phyloP scores from a whole-genome alignment of 768 basidiomycete species.

The Favolaschia claudopus region DNA sequence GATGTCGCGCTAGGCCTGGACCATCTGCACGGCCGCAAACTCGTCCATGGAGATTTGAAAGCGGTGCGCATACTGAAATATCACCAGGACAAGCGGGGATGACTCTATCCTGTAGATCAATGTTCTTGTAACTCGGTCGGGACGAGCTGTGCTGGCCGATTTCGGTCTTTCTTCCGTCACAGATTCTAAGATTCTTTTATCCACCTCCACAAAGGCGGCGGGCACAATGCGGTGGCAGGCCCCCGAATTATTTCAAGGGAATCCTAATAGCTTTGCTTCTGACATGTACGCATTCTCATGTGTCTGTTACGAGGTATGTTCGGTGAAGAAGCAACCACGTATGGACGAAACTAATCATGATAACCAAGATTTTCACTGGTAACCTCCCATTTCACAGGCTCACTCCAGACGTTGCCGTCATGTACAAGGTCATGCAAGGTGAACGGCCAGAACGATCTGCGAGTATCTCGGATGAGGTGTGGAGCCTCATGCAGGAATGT shows the following conservation, averaged over 20 bases:
- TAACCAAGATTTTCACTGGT: constrained; percentile 35
- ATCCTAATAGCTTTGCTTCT: constrained; percentile 28
- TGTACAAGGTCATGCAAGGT: constrained; percentile 25
- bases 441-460: background rate
- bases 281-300: constrained; percentile 40
- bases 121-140: constrained; percentile 33
- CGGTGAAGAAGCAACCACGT: background rate
- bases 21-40: constrained; percentile 34
- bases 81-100: no score
- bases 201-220: constrained; percentile 25
- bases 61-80: constrained; percentile 27
- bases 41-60: constrained; percentile 44
- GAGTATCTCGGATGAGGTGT: constrained; percentile 7
- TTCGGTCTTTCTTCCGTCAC: constrained; percentile 36
- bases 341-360: background rate
- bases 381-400: constrained; percentile 30
- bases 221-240: constrained; percentile 38
- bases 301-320: constrained; percentile 38
- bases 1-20: constrained; percentile 37
- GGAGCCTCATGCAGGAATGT: constrained; percentile 22
- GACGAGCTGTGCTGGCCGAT: constrained; percentile 35
- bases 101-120: constrained; percentile 29
- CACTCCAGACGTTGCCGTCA: constrained; percentile 23
- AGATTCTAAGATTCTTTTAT: constrained; percentile 28
- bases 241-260: constrained; percentile 33